phyloP scores from a whole-genome alignment of 2,329 filamentous ascomycete genomes.

The Chaetothyriales sp. region DNA sequence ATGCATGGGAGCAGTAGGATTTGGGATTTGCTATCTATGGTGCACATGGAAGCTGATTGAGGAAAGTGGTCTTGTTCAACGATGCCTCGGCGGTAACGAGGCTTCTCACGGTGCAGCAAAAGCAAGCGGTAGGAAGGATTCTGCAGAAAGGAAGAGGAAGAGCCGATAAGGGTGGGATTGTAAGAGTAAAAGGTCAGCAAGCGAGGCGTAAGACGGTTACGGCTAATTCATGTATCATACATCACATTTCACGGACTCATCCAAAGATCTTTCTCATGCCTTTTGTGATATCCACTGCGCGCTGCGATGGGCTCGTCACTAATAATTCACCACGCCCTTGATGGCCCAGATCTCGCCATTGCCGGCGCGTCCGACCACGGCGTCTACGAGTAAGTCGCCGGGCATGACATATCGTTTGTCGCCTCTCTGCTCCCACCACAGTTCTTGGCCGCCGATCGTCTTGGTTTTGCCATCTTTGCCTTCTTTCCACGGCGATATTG shows the following conservation, averaged over 20 bases:
- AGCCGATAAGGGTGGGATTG: neutral
- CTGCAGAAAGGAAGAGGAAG: neutral
- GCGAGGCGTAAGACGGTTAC: neutral
- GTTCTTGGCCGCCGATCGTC: conserved; percentile 52
- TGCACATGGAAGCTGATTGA: conserved; percentile 54
- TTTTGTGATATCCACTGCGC: neutral
- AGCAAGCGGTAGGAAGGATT: conserved; percentile 1
- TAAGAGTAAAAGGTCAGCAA: neutral
- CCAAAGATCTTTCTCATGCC: neutral
- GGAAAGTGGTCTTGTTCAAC: conserved; percentile 16
- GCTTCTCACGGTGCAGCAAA: neutral
- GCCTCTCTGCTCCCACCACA: conserved; percentile 72
- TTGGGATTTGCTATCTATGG: conserved; percentile 81
- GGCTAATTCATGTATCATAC: neutral
- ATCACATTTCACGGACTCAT: neutral
- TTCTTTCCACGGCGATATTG: conserved; percentile 60
- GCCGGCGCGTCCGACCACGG: conserved; percentile 58
- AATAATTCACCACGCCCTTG: conserved; percentile 46
- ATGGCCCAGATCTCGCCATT: conserved; percentile 86
- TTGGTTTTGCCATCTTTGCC: conserved; percentile 48
- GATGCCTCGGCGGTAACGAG: conserved; percentile 7
- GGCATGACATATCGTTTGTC: conserved; percentile 56
- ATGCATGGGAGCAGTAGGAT: conserved; percentile 70
- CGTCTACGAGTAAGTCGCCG: conserved; percentile 62
- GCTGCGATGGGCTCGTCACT: conserved; percentile 3